Evolutionary conservation across 2,329 filamentous ascomycete genomes (phyloP), one percentile per base, ranked within the genome.

Genomic region (Stemphylium vesicarium): DNA sequence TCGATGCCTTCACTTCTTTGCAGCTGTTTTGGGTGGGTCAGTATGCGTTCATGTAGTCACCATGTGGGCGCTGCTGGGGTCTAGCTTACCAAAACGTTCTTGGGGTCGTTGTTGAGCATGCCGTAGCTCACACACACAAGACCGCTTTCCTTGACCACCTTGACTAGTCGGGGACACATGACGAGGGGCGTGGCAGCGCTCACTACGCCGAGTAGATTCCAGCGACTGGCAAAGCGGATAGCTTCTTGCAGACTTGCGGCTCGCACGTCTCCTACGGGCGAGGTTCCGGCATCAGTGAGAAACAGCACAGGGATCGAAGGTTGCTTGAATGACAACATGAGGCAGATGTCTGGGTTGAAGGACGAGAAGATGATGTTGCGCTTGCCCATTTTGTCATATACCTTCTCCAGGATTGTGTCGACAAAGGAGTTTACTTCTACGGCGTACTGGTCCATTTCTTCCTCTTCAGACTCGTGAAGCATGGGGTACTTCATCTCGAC

Each of bases 401-500:
- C 94, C 75, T 91, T 95, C 39, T 84, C 84, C 8, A 99, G 82
- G 3, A 99, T 90, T 0, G 92, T 96, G 75, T 99, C 95, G 71
- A 96, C 94, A 75, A 98, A 99, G 1, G 89, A 92, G 77, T 98
- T 98, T 65, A 98, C 84, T 78, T 99, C 95, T 41, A 98, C 91
- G 0, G 92, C 93, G 71, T 96, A 96, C 3, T 91, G 90, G 73
- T 97, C 94, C 92, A 98, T 97, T 65, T 96, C 92, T 63, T 97
- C 90, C 74, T 96, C 91, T 75, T 97, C 92, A 54, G 87, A 91
- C 80, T 99, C 96, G 73, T 94, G 89, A 37, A 99, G 85, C 93
- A 98, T 98, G 4, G 95, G 95, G 73, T 99, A 99, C 78, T 99
- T 98, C 84, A 99, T 90, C 80, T 99, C 95, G 65, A 99, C 96